Percentiles rank a stretch among this genome's conserved stretches.
These are phyloP conservation scores for Coprinopsis cinerea DNA, from an alignment of 768 basidiomycete genomes.

Conservation along the genomic window DNA sequence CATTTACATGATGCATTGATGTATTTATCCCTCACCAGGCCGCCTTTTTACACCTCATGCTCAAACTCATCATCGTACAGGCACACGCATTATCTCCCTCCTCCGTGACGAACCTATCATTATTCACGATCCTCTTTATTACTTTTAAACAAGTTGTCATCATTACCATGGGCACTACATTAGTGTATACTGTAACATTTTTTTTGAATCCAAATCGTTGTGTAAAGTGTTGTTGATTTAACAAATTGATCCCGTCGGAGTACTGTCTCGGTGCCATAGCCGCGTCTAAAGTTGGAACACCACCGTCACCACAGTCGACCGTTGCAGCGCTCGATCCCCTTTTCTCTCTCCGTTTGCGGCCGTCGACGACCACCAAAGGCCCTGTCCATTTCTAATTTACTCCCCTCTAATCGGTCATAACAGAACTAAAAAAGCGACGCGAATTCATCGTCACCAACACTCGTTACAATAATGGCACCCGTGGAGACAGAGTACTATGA, in stretches of 20 bases:
- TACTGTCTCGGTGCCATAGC: neutral
- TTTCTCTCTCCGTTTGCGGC: neutral
- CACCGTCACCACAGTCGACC: neutral
- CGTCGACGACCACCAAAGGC: neutral
- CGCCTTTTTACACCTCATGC: neutral
- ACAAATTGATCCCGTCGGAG: no score
- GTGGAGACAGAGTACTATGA: constrained; percentile 89
- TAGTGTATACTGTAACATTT: no score
- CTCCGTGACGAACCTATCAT: no score
- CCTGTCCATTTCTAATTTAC: no score
- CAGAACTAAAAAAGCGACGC: neutral
- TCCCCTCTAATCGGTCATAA: neutral
- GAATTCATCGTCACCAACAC: neutral
- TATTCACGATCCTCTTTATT: no score
- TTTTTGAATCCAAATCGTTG: no score
- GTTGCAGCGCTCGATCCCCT: neutral
- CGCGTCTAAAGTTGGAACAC: neutral
- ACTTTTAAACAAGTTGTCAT: no score
- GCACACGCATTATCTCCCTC: neutral
- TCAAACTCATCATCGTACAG: neutral
- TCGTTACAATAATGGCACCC: constrained; percentile 55
- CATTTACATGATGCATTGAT: neutral
- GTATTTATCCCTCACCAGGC: neutral
- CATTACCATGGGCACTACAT: no score
- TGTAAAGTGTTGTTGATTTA: no score